Evolutionary conservation across 2,329 filamentous ascomycete genomes (phyloP), one percentile per base, ranked within the genome.

Genomic region (Aspergillus piperis): DNA sequence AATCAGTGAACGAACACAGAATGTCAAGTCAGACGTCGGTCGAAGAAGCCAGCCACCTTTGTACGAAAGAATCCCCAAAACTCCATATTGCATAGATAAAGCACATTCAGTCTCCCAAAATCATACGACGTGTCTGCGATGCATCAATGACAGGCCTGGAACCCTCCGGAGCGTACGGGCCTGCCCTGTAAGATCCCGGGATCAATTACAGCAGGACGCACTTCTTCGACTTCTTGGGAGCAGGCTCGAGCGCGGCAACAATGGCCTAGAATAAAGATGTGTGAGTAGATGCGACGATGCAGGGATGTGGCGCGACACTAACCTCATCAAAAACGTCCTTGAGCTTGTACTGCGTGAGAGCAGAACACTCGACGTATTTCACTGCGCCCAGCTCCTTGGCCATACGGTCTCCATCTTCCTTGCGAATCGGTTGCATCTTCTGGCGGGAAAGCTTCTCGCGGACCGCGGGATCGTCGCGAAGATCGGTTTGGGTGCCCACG

Each of bases 251-350:
- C 44, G 94, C 94, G 65, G 94, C 94, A 66, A 98, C 94, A 71
- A 98, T 98, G 27, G 94, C 94, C 93, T 96, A 39, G 30, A 52
- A 17, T 13, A 39, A 30, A 25, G 5, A 47, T 44, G 30, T 13
- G 53, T 66, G 49, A 63, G 59, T 44, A 52, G 8, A 25, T 21
- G 3, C 8, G 11, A 25, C 19, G 11, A 53, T 17, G 13, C 23
- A 19, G 53, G 23, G 5, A 13, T 6, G 30, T 13, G 19, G 53
- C 53, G 8, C 13, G 50, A 23, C 15, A 74, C 85, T 70, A 85
- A 96, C 93, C 90, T 98, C 95, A 73, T 99, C 95, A 79, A 99
- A 99, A 17, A 99, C 95, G 75, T 98, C 95, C 84, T 99, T 99
- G 67, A 99, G 82, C 81, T 97, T 97, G 82, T 93, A 97, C 82